phyloP scores from a whole-genome alignment of 106 monocot species.

The Dendrobium chrysotoxum region DNA sequence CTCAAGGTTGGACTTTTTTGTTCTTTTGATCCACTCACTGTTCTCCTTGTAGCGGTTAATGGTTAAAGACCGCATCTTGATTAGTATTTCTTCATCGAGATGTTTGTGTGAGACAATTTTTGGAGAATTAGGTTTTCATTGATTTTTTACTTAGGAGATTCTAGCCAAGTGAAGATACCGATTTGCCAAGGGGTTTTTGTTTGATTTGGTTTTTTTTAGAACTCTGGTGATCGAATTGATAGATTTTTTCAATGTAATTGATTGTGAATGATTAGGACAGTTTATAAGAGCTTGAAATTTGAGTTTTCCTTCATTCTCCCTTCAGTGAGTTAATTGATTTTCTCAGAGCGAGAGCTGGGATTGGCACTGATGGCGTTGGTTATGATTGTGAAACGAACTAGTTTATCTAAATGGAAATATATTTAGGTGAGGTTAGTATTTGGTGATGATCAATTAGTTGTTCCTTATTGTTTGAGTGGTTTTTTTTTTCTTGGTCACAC shows the following conservation, averaged over 20 bases:
- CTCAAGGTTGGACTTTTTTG: background rate
- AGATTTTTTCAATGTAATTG: background rate
- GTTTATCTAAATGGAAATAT: background rate
- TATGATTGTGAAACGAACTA: background rate
- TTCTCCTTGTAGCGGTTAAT: no score
- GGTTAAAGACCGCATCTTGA: background rate
- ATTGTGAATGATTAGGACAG: background rate
- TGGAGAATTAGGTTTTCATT: background rate
- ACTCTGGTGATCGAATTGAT: background rate
- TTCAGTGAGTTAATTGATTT: background rate
- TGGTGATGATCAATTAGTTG: background rate
- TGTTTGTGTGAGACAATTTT: background rate
- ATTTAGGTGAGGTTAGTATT: background rate
- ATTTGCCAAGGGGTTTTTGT: background rate
- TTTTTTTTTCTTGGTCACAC: background rate
- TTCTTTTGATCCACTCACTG: no score
- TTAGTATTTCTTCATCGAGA: background rate
- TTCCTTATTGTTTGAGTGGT: background rate
- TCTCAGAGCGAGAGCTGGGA: background rate
- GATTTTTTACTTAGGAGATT: background rate
- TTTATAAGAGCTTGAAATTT: background rate
- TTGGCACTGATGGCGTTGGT: background rate
- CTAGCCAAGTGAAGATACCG: background rate
- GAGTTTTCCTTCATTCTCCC: background rate
- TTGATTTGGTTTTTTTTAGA: background rate